Evolutionary conservation across 2,329 filamentous ascomycete genomes (phyloP), one percentile per base, ranked within the genome.

Genomic region (Phaeosphaeriaceae sp.): DNA sequence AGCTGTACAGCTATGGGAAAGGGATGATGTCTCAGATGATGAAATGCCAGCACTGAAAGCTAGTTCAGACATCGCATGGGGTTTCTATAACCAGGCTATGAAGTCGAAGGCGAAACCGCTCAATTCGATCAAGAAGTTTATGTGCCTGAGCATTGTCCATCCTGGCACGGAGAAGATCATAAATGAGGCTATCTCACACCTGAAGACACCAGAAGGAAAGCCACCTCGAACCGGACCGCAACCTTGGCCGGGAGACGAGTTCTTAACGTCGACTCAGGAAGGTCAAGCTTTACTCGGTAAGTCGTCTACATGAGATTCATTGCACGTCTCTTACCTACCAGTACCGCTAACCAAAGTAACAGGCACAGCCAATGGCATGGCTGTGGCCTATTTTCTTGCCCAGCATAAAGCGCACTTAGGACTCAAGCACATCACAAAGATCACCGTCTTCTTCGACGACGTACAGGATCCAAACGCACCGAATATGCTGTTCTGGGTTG

Each of bases 41-140:
- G 60, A 64, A 47, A 61, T 69, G 1, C 67, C 68, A 15, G 58
- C 52, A 6, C 55, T 71, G 1, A 47, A 52, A 2, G 47, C 56
- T 2, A 56, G 57, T 15, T 65, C 67, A 1, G 68, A 71, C 24
- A 51, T 68, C 19, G 56, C 66, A 9, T 71, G 67, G 67, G 61
- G 58, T 3, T 60, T 62, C 42, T 71, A 66, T 63, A 55, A 56
- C 9, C 53, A 59, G 58, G 10, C 42, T n/a, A 13, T 24, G 42
- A 1, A 56, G 58, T 19, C 21, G 61, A n/a, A 17, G 23, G 7
- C 60, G 7, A 44, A 19, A 26, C 13, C 15, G 8, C 15, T 52
- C 22, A 43, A 44, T 10, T 8, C 58, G 7, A 60, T 69, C 47
- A 57, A 23, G 9, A 64, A 64, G 40, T 58, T 67, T 35, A 61